Evolutionary conservation across 331 rosid species (phyloP), one percentile per base, ranked within the genome.

Genomic region (Malus hybrid): DNA sequence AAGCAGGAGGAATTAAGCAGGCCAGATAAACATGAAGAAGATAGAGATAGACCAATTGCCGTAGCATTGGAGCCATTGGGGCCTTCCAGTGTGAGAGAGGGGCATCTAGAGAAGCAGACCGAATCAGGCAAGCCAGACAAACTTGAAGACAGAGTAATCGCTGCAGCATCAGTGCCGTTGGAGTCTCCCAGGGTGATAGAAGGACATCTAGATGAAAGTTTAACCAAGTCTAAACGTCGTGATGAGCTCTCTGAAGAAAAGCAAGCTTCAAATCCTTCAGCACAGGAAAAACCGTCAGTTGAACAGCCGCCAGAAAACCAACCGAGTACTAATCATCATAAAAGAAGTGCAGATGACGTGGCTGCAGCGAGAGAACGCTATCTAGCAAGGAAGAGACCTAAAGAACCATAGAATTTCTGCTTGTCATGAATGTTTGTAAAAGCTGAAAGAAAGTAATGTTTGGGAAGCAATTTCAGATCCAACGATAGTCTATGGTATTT

Each of bases 341-440:
- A 92, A 81, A 86, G 97, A 81, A 85, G 52, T 76, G 87, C 82
- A 74, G 96, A 92, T 80, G 91, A 92, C 0, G 50, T 94, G 31
- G 81, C 91, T 60, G 96, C 99, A 1, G 97, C 99, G 1, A 89
- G 87, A 83, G 97, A 92, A 60, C 91, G 99, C 19, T 91, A 86
- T 79, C 78, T 90, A 83, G 92, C 97, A 3, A 86, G 95, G 28
- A 94, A 94, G 83, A 92, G 72, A 77, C 84, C 89, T 2, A 94
- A 86, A 80, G 86, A 87, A 48, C 81, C 78, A 72, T 89, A 79
- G 9, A 54, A 29, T 16, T 56, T 22, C 68, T 56, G 55, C 8
- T 56, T 24, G 22, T 57, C 20, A 12, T 20, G 14, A 4, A 72
- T 11, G 42, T 27, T 20, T 65, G 10, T 67, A 24, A 55, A 67